phyloP scores from a whole-genome alignment of 495 filamentous ascomycete genomes.

The Trichoderma parareesei region DNA sequence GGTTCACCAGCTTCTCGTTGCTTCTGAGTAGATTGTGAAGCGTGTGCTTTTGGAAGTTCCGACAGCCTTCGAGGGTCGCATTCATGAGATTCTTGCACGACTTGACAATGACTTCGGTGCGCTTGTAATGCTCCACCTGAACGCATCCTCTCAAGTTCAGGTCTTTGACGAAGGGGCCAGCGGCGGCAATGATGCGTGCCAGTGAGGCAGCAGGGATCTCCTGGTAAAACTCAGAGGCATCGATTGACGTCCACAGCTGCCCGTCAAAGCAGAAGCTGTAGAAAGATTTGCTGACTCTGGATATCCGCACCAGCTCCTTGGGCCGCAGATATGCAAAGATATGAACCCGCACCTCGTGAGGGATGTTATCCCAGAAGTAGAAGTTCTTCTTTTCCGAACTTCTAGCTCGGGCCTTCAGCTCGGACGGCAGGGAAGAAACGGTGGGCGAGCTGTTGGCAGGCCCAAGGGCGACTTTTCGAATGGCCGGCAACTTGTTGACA shows the following conservation, averaged over 20 bases:
- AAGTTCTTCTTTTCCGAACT: conserved; percentile 25
- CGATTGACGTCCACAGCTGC: conserved; percentile 80
- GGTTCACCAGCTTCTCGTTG: conserved; percentile 66
- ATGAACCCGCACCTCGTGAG: conserved; percentile 69
- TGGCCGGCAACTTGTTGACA: conserved; percentile 26
- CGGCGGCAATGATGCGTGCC: conserved; percentile 73
- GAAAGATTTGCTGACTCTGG: conserved; percentile 72
- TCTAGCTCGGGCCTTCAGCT: conserved; percentile 30
- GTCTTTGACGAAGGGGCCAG: conserved; percentile 83
- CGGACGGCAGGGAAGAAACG: conserved; percentile 56
- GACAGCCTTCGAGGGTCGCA: conserved; percentile 80
- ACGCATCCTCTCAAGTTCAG: conserved; percentile 63
- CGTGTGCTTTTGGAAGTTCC: conserved; percentile 64
- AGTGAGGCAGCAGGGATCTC: conserved; percentile 77
- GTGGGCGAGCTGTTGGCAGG: conserved; percentile 26
- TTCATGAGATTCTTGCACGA: conserved; percentile 80
- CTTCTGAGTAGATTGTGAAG: conserved; percentile 72
- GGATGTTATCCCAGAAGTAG: conserved; percentile 75
- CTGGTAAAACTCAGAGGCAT: conserved; percentile 79
- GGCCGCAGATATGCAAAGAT: conserved; percentile 71
- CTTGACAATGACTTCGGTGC: conserved; percentile 63
- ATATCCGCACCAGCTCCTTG: conserved; percentile 74
- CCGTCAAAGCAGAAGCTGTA: conserved; percentile 88
- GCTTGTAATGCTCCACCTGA: conserved; percentile 69
- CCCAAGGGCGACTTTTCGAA: conserved; percentile 26